A percentile compares a stretch with the other conserved stretches of the same genome.
phyloP scores from a whole-genome alignment of 2,329 filamentous ascomycete species.

The Neofusicoccum laricinum region DNA sequence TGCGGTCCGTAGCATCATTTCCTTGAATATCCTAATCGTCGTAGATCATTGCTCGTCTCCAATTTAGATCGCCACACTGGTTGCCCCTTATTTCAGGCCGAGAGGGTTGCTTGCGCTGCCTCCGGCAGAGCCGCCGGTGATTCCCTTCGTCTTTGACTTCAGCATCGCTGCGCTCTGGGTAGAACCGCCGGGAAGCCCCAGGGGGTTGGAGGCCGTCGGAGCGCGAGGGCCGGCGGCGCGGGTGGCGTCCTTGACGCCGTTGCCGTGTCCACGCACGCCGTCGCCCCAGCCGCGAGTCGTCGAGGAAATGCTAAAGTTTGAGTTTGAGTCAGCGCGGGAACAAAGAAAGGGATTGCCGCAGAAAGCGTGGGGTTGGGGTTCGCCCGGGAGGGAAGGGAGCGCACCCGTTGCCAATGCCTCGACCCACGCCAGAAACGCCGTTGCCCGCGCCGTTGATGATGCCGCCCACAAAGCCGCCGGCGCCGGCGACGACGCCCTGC shows the following conservation, averaged over 20 bases:
- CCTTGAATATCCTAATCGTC: not conserved
- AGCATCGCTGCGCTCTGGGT: slow-evolving; percentile 12
- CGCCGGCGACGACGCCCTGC: slow-evolving; percentile 41
- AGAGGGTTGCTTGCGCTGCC: slow-evolving; percentile 40
- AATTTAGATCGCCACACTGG: not conserved
- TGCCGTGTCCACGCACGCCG: slow-evolving; percentile 48
- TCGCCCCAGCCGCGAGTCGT: slow-evolving; percentile 47
- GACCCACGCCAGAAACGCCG: slow-evolving; percentile 46
- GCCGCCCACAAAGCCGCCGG: slow-evolving; percentile 44
- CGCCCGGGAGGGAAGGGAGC: slow-evolving; percentile 18
- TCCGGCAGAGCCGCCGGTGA: slow-evolving; percentile 24
- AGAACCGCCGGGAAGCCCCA: slow-evolving; percentile 34
- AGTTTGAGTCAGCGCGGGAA: not conserved
- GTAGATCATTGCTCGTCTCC: slow-evolving; percentile 7
- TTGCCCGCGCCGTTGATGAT: slow-evolving; percentile 44
- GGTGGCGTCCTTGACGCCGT: slow-evolving; percentile 48
- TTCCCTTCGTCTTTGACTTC: not conserved
- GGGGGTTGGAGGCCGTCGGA: slow-evolving; percentile 45
- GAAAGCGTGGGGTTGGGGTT: not conserved
- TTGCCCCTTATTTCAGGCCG: slow-evolving; percentile 30
- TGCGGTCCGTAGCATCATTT: not conserved
- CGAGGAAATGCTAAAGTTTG: slow-evolving; percentile 38
- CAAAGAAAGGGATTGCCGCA: not conserved
- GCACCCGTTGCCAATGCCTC: slow-evolving; percentile 42
- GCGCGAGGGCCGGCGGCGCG: slow-evolving; percentile 44